Percentiles rank a stretch among this genome's conserved stretches.
Evolutionary conservation across 73 alveolate genomes (phyloP).

Genomic region (Paramecium tetraurelia): DNA sequence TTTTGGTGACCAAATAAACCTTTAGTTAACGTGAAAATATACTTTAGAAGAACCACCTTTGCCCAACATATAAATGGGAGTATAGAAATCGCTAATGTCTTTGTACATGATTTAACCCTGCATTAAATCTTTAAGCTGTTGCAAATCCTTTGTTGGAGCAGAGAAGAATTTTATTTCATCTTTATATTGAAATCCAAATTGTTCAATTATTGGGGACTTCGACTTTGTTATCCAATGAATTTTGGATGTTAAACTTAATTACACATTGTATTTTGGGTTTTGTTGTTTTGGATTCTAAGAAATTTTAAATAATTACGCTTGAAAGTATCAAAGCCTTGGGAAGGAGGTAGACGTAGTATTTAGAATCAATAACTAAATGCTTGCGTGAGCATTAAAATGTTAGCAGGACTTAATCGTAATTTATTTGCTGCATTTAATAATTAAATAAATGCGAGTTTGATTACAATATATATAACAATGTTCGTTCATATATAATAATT

Average conservation of each 20-base stretch:
- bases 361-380: conserved; percentile 21
- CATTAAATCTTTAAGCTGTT: background rate
- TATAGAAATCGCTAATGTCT: conserved; percentile 12
- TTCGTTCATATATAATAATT: background rate
- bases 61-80: background rate
- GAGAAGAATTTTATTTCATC: background rate
- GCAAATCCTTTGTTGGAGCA: background rate
- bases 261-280: background rate
- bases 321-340: background rate
- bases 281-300: conserved; percentile 12
- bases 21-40: background rate
- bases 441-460: background rate
- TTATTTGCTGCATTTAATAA: background rate
- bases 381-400: background rate
- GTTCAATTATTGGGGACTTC: background rate
- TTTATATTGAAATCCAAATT: conserved; percentile 10
- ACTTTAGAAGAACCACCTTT: conserved; percentile 51
- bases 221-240: background rate
- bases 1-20: background rate
- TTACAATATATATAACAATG: background rate
- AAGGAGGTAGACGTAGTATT: background rate
- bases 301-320: background rate
- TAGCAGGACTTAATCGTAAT: background rate
- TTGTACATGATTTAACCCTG: background rate
- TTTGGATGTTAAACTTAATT: background rate